A percentile compares a stretch with the other conserved stretches of the same genome.
These are phyloP conservation scores for Erysiphe pulchra DNA, from an alignment of 2,329 filamentous ascomycete species.

Conservation along the genomic window DNA sequence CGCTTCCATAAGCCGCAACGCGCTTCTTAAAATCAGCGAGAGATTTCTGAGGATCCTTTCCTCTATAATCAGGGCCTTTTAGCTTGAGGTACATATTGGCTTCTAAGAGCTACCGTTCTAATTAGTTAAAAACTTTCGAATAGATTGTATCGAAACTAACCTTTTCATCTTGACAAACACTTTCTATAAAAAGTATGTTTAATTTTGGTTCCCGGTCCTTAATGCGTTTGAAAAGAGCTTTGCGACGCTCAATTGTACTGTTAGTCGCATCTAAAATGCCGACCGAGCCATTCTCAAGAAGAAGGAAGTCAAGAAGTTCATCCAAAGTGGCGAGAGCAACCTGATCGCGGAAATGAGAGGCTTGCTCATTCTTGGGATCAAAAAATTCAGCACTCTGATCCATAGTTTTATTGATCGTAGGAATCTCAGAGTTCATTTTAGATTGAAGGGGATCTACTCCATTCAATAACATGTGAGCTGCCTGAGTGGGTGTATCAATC, in stretches of 20 bases:
- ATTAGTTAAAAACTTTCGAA: not conserved
- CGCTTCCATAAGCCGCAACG: conserved; percentile 79
- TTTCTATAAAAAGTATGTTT: conserved; percentile 86
- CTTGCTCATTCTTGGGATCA: conserved; percentile 64
- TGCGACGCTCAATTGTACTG: conserved; percentile 67
- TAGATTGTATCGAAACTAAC: conserved; percentile 13
- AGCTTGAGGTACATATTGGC: conserved; percentile 95
- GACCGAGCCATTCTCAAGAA: conserved; percentile 59
- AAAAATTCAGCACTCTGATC: conserved; percentile 90
- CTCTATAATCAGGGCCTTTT: conserved; percentile 83
- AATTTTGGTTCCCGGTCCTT: conserved; percentile 62
- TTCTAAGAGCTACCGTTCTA: conserved; percentile 38
- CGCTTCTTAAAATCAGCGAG: conserved; percentile 80
- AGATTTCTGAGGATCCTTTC: conserved; percentile 68
- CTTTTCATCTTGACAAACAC: conserved; percentile 62
- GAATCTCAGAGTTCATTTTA: conserved; percentile 2
- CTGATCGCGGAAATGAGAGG: conserved; percentile 65
- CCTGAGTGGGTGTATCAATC: conserved; percentile 19
- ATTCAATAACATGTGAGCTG: conserved; percentile 31
- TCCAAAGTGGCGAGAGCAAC: conserved; percentile 81
- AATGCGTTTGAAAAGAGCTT: conserved; percentile 63
- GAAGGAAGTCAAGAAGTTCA: conserved; percentile 72
- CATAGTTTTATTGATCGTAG: conserved; percentile 24
- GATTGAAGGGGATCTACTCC: conserved; percentile 14
- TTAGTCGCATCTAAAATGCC: conserved; percentile 96